Evolutionary conservation across 1,139 yeast species (phyloP).

Genomic region (Diutina pseudorugosa): DNA sequence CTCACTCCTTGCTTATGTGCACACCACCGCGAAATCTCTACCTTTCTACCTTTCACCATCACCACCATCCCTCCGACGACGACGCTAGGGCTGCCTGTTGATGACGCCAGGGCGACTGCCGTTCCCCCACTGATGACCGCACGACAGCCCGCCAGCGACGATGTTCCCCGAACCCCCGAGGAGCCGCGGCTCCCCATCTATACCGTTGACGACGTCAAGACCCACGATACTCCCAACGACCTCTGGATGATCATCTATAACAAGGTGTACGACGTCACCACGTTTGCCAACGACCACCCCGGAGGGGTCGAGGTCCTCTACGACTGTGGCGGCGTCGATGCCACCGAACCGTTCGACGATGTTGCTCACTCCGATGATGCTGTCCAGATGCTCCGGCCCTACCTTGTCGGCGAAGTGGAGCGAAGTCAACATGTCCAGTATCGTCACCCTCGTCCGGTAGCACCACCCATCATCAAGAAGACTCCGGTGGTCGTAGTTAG

Average conservation of each 20-base stretch:
- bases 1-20: too few relatives aligned
- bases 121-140: neutral
- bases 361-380: constrained; percentile 39
- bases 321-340: constrained; percentile 68
- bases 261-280: constrained; percentile 47
- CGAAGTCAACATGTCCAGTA: neutral
- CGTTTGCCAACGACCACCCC: constrained; percentile 42
- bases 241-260: constrained; percentile 60
- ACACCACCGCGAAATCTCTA: neutral
- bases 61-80: neutral
- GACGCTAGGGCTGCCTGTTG: neutral
- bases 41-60: neutral
- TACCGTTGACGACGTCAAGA: constrained; percentile 18
- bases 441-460: neutral
- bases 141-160: neutral
- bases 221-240: constrained; percentile 35
- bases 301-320: constrained; percentile 60
- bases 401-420: constrained; percentile 17
- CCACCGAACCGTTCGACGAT: constrained; percentile 46
- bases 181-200: neutral
- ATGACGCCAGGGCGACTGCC: neutral
- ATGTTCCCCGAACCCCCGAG: neutral
- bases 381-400: constrained; percentile 26
- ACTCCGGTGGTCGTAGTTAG: neutral
- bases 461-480: constrained; percentile 2